Percentiles rank a stretch among this genome's conserved stretches.
Conservation (phyloP, 2,329 filamentous ascomycete species). For the Cryphonectria radicalis region DNA sequence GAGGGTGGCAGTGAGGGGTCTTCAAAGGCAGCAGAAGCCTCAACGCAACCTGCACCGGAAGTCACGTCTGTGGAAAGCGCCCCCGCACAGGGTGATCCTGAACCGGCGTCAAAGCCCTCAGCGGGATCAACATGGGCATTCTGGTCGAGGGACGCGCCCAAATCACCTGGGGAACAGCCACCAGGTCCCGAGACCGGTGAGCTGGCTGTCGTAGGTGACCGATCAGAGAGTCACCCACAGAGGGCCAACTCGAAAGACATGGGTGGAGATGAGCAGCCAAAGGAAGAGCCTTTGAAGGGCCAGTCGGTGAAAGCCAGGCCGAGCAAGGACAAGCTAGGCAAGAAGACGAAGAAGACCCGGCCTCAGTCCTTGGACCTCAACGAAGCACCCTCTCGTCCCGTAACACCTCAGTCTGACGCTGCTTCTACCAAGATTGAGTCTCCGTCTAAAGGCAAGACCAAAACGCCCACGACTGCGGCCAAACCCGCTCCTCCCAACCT, state of each 20-base stretch:
- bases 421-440: constrained; percentile 33
- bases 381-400: constrained; percentile 41
- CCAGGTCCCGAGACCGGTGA: constrained; percentile 48
- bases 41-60: constrained; percentile 39
- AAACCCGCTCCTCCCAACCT: constrained; percentile 60
- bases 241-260: constrained; percentile 51
- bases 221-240: constrained; percentile 59
- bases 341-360: constrained; percentile 50
- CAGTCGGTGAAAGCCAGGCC: constrained; percentile 36
- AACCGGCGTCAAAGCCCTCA: constrained; percentile 46
- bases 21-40: constrained; percentile 26
- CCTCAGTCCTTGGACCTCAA: constrained; percentile 55
- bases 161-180: constrained; percentile 38
- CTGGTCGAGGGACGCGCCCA: constrained; percentile 67
- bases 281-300: constrained; percentile 41
- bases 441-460: constrained; percentile 39
- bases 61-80: constrained; percentile 52
- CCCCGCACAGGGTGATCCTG: constrained; percentile 39
- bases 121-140: constrained; percentile 78
- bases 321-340: constrained; percentile 34
- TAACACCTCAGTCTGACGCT: constrained; percentile 40
- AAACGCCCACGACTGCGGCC: constrained; percentile 48
- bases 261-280: constrained; percentile 31
- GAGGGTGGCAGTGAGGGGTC: constrained; percentile 19
- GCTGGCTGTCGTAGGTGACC: constrained; percentile 61